Base-by-base conservation (phyloP, 768 basidiomycete species). In the Pulveroboletus sp. region DNA sequence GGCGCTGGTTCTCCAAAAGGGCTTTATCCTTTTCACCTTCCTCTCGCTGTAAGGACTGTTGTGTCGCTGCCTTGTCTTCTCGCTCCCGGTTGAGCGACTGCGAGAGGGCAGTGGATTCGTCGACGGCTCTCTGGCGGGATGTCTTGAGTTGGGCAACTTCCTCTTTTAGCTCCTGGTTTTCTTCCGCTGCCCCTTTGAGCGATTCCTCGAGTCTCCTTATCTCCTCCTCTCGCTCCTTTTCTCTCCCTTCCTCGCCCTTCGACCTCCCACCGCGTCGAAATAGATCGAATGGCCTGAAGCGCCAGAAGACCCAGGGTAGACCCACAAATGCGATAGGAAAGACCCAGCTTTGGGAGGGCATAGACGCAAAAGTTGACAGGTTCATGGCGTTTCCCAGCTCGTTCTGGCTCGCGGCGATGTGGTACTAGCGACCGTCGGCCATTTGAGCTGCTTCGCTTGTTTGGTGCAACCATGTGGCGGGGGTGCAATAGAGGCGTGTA, bases 281-380 rank as follows among this genome's bases (percentile, higher is more conserved):
- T 3, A 36, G 1, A 26, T 14, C 2, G 4, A 37, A 3, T 2
- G 50, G 52, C 52, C 58, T 53, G 53, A 49, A 46, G 38, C 59
- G 57, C 45, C 51, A 33, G 4, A 65, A 11, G 47, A 67, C 32
- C 54, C 55, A 61, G 27, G 61, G 61, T 7, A 68, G 40, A 47
- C 62, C 61, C 2, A 61, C 58, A 30, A 68, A 57, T n/a, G 63
- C 57, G 55, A 69, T 36, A 28, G 66, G 65, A 45, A 65, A 36
- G 37, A 58, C 52, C 56, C 53, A 68, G 47, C 58, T 58, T 47
- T 54, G 65, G 38, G 61, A 67, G 17, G 63, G 63, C 8, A 59
- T 53, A 18, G 61, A 58, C 18, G 52, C 59, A 39, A 65, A 51
- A 24, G 63, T 63, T 35, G 67, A 57, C 51, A 57, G 46, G 63